These are phyloP conservation scores for Cercospora sp. DNA, from an alignment of 2,329 filamentous ascomycete species.

Conservation along the genomic window DNA sequence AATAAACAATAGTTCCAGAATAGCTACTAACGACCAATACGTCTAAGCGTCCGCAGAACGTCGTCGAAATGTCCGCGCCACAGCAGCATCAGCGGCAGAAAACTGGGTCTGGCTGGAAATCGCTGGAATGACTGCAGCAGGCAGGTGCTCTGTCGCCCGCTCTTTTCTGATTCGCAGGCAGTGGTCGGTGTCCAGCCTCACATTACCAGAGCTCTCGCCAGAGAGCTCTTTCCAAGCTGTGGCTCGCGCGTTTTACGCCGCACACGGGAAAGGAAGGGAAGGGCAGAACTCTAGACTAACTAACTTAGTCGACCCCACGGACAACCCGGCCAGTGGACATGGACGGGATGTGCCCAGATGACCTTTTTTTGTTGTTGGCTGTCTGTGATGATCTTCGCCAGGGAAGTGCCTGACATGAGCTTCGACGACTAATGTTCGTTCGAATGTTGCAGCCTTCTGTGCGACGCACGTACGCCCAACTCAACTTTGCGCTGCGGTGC, in stretches of 20 bases:
- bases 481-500: neutral
- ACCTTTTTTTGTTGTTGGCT: neutral
- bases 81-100: neutral
- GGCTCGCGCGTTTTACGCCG: neutral
- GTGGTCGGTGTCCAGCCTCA: conserved; percentile 12
- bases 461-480: neutral
- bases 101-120: neutral
- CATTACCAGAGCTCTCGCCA: neutral
- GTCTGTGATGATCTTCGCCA: neutral
- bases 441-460: conserved; percentile 18
- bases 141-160: neutral
- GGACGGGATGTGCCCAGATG: neutral
- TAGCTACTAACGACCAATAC: neutral
- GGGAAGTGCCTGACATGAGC: neutral
- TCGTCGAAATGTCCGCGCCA: conserved; percentile 5
- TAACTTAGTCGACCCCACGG: neutral
- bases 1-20: conserved; percentile 5
- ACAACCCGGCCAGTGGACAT: neutral
- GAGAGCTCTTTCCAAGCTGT: neutral
- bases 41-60: neutral
- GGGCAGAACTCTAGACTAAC: neutral
- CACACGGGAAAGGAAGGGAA: neutral
- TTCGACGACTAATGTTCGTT: conserved; percentile 14
- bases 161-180: neutral
- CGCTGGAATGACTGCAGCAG: neutral